phyloP scores from a whole-genome alignment of 2,329 filamentous ascomycete genomes.

The Periconia digitata region DNA sequence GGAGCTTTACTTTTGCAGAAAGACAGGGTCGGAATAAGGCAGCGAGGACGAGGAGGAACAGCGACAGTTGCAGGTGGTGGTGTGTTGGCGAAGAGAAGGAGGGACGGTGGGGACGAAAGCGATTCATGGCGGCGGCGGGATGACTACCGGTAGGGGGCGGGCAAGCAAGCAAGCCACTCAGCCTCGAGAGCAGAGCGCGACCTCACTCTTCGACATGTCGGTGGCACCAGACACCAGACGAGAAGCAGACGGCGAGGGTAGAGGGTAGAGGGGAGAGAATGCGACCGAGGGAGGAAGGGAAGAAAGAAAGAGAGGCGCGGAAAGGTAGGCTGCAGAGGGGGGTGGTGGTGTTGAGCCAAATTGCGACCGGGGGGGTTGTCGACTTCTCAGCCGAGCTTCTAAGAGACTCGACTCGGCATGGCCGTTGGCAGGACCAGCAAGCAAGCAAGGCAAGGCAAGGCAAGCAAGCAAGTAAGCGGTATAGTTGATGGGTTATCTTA shows the following conservation, averaged over 20 bases:
- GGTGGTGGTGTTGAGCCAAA: slow-evolving; percentile 26
- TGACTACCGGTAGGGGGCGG: no score
- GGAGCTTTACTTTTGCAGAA: slow-evolving; percentile 26
- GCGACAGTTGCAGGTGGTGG: not conserved
- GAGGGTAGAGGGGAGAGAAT: no score
- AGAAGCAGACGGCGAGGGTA: no score
- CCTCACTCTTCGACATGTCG: slow-evolving; percentile 30
- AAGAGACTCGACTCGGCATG: no score
- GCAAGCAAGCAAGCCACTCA: no score
- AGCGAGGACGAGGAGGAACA: slow-evolving; percentile 9
- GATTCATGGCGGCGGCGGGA: slow-evolving; percentile 29
- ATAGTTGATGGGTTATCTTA: no score
- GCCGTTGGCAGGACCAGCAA: no score
- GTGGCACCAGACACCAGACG: slow-evolving; percentile 6
- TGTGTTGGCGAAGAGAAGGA: slow-evolving; percentile 8
- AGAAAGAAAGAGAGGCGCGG: slow-evolving; percentile 8
- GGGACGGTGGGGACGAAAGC: slow-evolving; percentile 19
- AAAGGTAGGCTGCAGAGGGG: slow-evolving; percentile 1
- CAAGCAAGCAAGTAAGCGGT: no score
- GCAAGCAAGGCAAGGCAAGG: no score
- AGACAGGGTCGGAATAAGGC: slow-evolving; percentile 18
- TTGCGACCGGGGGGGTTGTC: slow-evolving; percentile 20
- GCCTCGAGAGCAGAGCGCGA: slow-evolving; percentile 22
- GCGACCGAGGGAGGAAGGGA: slow-evolving; percentile 9
- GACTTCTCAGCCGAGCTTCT: slow-evolving; percentile 15